These are phyloP conservation scores for Reutealis trisperma DNA, from an alignment of 345 rosid genomes.

Conservation along the genomic window DNA sequence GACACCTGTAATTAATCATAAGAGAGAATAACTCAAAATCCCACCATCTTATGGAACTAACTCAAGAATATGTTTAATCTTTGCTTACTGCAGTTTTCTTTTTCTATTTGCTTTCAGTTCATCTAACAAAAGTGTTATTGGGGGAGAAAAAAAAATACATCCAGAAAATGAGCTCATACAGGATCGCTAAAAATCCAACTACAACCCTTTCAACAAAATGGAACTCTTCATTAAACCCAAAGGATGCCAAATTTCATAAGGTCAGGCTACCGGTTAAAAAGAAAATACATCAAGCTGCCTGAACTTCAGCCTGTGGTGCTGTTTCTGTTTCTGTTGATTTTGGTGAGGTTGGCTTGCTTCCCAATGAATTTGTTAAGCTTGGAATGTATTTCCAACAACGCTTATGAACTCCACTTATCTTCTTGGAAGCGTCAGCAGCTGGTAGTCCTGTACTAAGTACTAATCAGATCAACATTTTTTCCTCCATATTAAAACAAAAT, in stretches of 20 bases:
- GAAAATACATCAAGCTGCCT: conserved; percentile 50
- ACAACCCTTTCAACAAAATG: neutral
- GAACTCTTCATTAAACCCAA: conserved; percentile 1
- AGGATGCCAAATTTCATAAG: conserved; percentile 3
- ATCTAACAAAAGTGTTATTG: conserved; percentile 11
- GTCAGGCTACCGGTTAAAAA: neutral
- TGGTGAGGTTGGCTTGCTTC: conserved; percentile 17
- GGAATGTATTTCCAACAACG: conserved; percentile 92
- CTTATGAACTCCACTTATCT: conserved; percentile 89
- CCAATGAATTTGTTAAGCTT: conserved; percentile 40
- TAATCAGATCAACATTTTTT: conserved; percentile 14
- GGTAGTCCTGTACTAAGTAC: conserved; percentile 51
- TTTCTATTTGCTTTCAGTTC: neutral
- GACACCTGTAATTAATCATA: neutral
- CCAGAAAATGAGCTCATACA: neutral
- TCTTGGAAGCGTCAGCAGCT: conserved; percentile 75
- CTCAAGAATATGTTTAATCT: neutral
- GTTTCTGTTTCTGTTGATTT: conserved; percentile 47
- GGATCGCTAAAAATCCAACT: neutral
- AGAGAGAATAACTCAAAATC: neutral
- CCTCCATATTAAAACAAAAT: neutral
- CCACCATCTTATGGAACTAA: neutral
- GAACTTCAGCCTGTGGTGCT: conserved; percentile 41
- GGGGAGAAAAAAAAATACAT: neutral
- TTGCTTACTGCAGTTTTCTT: neutral